phyloP scores from a whole-genome alignment of 2,329 filamentous ascomycete species.

The Diaporthe capsici region DNA sequence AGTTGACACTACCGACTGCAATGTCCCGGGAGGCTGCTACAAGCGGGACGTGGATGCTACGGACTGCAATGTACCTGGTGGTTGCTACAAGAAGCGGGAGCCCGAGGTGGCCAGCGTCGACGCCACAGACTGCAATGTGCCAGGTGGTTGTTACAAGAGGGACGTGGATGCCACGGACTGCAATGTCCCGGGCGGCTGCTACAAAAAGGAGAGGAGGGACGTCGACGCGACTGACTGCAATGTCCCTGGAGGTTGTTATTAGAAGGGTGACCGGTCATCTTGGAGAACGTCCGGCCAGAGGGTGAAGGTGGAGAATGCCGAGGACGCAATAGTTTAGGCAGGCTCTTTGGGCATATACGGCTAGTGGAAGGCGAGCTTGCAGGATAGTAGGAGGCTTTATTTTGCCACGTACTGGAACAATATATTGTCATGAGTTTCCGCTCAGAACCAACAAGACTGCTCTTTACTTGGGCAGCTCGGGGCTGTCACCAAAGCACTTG shows the following conservation, averaged over 20 bases:
- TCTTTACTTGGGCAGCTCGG: conserved; percentile 30
- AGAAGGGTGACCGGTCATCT: not conserved
- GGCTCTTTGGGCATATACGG: not conserved
- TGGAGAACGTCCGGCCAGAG: not conserved
- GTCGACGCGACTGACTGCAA: conserved; percentile 3
- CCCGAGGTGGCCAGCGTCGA: not conserved
- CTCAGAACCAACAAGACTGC: too few species aligned
- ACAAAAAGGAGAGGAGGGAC: not conserved
- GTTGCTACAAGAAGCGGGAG: not conserved
- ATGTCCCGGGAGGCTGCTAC: not conserved
- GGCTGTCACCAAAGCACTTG: conserved; percentile 38
- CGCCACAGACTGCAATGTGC: not conserved
- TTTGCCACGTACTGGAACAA: not conserved
- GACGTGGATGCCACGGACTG: not conserved
- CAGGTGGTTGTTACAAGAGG: not conserved
- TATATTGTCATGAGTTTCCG: not conserved
- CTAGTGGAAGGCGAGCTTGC: not conserved
- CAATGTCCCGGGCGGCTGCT: not conserved
- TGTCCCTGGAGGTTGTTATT: not conserved
- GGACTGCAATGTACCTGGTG: not conserved
- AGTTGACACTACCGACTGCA: conserved; percentile 11
- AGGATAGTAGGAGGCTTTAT: not conserved
- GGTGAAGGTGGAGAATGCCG: not conserved
- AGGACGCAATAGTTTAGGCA: not conserved
- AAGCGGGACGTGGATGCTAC: not conserved